Conservation (phyloP, 2,329 filamentous ascomycete genomes). For the Pseudogymnoascus sp. region DNA sequence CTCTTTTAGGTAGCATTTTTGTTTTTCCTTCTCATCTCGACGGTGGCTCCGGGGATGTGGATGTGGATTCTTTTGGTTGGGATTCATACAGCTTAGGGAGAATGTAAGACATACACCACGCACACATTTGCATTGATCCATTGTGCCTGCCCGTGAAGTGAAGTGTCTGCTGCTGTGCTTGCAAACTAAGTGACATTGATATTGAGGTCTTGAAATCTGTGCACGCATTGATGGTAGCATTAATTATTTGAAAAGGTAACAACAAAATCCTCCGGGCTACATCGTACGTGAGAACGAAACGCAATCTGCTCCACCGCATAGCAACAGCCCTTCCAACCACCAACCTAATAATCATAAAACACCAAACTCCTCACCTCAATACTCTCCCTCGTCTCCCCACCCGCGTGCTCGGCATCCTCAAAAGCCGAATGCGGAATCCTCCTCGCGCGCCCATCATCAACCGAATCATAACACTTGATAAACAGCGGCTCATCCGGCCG, state of each 20-base stretch:
- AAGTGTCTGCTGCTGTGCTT: no score
- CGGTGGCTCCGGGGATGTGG: slow-evolving; percentile 5
- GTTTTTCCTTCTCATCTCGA: background rate
- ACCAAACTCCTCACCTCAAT: slow-evolving; percentile 49
- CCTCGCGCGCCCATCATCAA: slow-evolving; percentile 44
- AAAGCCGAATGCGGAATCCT: slow-evolving; percentile 50
- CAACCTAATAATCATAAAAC: slow-evolving; percentile 31
- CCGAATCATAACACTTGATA: slow-evolving; percentile 54
- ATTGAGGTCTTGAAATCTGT: no score
- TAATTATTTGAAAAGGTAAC: background rate
- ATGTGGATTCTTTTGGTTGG: background rate
- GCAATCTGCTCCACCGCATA: background rate
- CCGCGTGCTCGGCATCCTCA: slow-evolving; percentile 37
- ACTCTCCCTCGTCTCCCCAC: slow-evolving; percentile 39
- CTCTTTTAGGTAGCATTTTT: background rate
- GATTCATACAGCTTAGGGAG: background rate
- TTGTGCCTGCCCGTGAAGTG: background rate
- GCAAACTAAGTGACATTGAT: no score
- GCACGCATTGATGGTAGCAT: background rate
- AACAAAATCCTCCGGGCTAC: background rate
- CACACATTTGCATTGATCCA: background rate
- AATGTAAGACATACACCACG: background rate
- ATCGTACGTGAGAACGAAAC: background rate
- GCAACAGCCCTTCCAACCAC: background rate
- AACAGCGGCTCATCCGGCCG: slow-evolving; percentile 45